A percentile compares a stretch with the other conserved stretches of the same genome.
These are phyloP conservation scores for Coemansia sp. DNA, from an alignment of 192 early-diverging fungal genomes.

Conservation along the genomic window DNA sequence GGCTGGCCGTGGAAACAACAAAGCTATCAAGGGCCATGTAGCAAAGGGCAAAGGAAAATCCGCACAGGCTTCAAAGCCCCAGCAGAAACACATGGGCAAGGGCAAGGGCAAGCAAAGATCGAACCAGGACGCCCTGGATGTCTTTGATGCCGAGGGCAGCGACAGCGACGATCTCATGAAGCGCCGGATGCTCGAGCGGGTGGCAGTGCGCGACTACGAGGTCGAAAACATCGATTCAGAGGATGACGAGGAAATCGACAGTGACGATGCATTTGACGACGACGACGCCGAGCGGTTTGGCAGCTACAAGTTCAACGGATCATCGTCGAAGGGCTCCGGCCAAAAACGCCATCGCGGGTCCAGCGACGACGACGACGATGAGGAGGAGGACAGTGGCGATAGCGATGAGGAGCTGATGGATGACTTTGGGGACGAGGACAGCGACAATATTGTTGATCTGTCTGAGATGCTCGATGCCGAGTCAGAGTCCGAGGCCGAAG, in stretches of 20 bases:
- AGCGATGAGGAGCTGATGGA: conserved; percentile 34
- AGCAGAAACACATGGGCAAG: background rate
- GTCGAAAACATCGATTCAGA: conserved; percentile 74
- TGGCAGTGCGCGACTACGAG: conserved; percentile 59
- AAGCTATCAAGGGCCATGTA: background rate
- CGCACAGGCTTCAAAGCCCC: background rate
- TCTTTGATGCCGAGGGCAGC: conserved; percentile 16
- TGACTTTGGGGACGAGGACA: conserved; percentile 51
- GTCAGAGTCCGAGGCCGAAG: background rate
- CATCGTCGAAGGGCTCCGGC: background rate
- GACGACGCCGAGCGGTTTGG: conserved; percentile 83
- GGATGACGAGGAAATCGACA: conserved; percentile 93
- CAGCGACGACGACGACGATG: conserved; percentile 28
- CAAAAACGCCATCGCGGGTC: no score
- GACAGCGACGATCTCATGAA: conserved; percentile 8
- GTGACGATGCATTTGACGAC: conserved; percentile 86
- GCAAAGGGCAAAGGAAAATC: conserved; percentile 5
- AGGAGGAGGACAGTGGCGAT: conserved; percentile 29
- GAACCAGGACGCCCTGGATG: conserved; percentile 1
- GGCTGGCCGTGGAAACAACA: conserved; percentile 7
- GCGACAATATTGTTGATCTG: conserved; percentile 57
- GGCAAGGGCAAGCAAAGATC: conserved; percentile 5
- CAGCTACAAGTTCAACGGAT: conserved; percentile 59
- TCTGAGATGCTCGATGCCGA: conserved; percentile 60
- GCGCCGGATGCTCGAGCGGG: conserved; percentile 28